Base-by-base conservation (phyloP, 768 basidiomycete genomes). In the Rhizopogon rudus region DNA sequence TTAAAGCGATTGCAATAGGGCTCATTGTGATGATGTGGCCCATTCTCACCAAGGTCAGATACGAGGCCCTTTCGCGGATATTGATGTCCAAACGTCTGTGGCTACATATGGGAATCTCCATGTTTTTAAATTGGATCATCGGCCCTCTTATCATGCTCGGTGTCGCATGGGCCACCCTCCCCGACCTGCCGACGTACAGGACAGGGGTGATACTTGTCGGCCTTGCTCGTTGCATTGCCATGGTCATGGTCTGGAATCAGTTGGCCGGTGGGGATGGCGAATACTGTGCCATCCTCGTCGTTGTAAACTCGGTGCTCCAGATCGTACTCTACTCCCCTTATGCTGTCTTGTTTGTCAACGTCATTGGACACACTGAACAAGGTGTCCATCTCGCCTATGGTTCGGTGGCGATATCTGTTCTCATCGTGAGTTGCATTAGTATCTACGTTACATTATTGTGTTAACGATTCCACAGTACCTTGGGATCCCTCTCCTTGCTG, bases 21-120 rank as follows among this genome's bases (percentile, higher is more conserved):
- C 80, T 93, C 39, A 80, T 93, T 16, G 73, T 92, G 51, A 93
- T 93, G 83, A 93, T 93, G 87, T 91, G 88, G 87, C 91, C 90
- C 2, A 79, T 86, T 39, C 78, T 87, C 52, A 82, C 84, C 44
- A 86, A 84, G 70, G 85, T 91, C 9, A 86, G 86, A 63, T 93
- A 89, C 66, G 91, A 93, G 66, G 65, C 71, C 1, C 76, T 93
- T 1, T 84, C 84, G 0, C 55, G 64, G 9, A 67, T 90, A 29
- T 79, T 91, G 59, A 65, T 70, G 2, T 77, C 82, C 1, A 67
- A 65, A 20, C 60, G 64, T 1, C 69, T 92, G 7, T 91, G 86
- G 85, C 68, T 76, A 16, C 91, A 93, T 61, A 74, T 92, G 57
- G 70, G 69, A 5, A 74, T 93, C 29, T 88, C 87, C 5, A 60